These are phyloP conservation scores for Dicorynia guianensis DNA, from an alignment of 306 rosid genomes.

Conservation along the genomic window DNA sequence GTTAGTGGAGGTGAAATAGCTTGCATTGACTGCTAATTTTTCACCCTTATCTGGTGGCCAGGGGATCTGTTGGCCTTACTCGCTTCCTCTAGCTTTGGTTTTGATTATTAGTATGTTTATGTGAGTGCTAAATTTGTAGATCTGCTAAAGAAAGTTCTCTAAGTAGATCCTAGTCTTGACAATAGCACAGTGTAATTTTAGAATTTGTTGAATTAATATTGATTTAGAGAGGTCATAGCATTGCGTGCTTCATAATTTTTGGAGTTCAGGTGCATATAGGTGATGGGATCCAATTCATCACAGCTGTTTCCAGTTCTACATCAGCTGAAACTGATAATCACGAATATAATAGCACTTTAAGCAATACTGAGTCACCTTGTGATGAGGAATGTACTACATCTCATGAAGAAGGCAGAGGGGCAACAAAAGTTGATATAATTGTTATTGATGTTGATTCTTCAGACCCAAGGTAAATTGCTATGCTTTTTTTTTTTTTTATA, in stretches of 20 bases:
- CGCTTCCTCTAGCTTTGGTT: too few relatives aligned
- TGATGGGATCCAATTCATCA: constrained; percentile 86
- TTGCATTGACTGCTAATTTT: too few relatives aligned
- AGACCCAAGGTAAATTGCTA: constrained; percentile 74
- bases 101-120: too few relatives aligned
- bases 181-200: neutral
- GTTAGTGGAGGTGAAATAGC: too few relatives aligned
- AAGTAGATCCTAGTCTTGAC: neutral
- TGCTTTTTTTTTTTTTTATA: constrained; percentile 22
- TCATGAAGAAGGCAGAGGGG: constrained; percentile 44
- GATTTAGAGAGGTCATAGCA: constrained; percentile 8
- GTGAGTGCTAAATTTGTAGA: neutral
- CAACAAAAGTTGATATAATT: constrained; percentile 70
- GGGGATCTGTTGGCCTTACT: too few relatives aligned
- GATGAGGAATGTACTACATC: constrained; percentile 44
- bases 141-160: neutral
- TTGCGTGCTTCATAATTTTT: constrained; percentile 19
- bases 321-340: constrained; percentile 37
- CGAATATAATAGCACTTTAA: constrained; percentile 33
- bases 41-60: too few relatives aligned
- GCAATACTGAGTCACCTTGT: constrained; percentile 34
- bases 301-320: constrained; percentile 47
- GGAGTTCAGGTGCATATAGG: constrained; percentile 81
- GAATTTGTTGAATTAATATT: constrained; percentile 33
- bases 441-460: constrained; percentile 92